Evolutionary conservation across 2,329 filamentous ascomycete species (phyloP), one percentile per base, ranked within the genome.

Genomic region (Fusarium fracticaudum): DNA sequence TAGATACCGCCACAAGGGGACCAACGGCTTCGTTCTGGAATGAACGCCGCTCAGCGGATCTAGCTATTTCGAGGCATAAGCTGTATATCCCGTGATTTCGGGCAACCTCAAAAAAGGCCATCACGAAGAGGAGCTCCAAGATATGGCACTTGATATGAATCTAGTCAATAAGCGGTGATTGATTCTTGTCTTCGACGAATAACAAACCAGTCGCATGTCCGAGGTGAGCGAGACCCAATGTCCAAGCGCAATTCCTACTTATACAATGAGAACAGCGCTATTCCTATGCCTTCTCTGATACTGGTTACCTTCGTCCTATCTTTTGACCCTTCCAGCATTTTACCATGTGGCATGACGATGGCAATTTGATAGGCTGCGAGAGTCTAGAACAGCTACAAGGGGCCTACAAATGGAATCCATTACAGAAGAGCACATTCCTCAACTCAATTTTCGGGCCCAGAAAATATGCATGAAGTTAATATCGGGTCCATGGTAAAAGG

Each of bases 141-240:
- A 54, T 5, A n/a, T 5, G 1, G 10, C 2, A 13, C 8, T 7
- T 26, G 14, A 13, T 2, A 13, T 22, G 2, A 12, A 10, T 29
- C 5, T 6, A 9, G 8, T 12, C 3, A 7, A 26, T 38, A 54
- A 38, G 24, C 24, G 24, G 33, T 5, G 7, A 54, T 12, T 10
- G 14, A 33, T 17, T 18, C 10, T 6, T n/a, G 2, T 12, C 6
- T n/a, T 38, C 8, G 10, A 7, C 10, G 14, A 29, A 54, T 5
- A 6, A 15, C 11, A 29, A 29, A 14, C 9, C 9, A 54, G 2
- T 5, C 15, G 13, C 7, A n/a, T n/a, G 0, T 51, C 31, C 8
- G 7, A 14, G 2, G 8, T 51, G 12, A 2, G 4, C 8, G 11
- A 33, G 29, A 3, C 12, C 6, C 17, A 24, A 35, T 24, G 17